Conservation (phyloP, 805 yeast species). For the Groenewaldozyma salmanticensis region DNA sequence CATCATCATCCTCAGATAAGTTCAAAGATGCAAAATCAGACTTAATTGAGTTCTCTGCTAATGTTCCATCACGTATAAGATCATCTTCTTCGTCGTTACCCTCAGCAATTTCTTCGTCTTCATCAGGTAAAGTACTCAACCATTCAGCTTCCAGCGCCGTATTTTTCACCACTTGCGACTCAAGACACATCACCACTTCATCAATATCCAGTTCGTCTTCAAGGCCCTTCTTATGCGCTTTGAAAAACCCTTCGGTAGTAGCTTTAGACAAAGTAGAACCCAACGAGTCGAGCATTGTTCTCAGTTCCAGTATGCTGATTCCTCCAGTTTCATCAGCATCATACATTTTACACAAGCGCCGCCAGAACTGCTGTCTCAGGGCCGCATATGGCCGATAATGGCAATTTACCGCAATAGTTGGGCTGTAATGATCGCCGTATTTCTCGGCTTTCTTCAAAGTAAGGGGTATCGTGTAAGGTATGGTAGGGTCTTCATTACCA, state of each 20-base stretch:
- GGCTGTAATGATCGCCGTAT: conserved; percentile 33
- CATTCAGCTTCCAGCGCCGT: conserved; percentile 3
- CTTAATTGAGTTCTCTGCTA: background rate
- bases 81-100: conserved; percentile 1
- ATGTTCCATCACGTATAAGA: background rate
- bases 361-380: conserved; percentile 64
- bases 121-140: background rate
- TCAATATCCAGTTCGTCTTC: conserved; percentile 41
- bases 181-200: conserved; percentile 46
- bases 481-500: background rate
- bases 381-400: conserved; percentile 57
- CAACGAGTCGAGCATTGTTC: conserved; percentile 52
- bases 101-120: background rate
- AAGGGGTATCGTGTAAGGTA: conserved; percentile 30
- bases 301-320: conserved; percentile 51
- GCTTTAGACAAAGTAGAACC: conserved; percentile 39
- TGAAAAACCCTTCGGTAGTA: conserved; percentile 25
- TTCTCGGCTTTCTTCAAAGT: conserved; percentile 20
- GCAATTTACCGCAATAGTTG: conserved; percentile 49
- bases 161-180: conserved; percentile 26
- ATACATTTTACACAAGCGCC: conserved; percentile 46
- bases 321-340: conserved; percentile 34
- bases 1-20: background rate
- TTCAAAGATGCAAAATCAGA: background rate
- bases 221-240: conserved; percentile 21